Percentiles rank a stretch among this genome's conserved stretches.
Evolutionary conservation across 768 basidiomycete genomes (phyloP).

Genomic region (Omphalotus guepiniiformis): DNA sequence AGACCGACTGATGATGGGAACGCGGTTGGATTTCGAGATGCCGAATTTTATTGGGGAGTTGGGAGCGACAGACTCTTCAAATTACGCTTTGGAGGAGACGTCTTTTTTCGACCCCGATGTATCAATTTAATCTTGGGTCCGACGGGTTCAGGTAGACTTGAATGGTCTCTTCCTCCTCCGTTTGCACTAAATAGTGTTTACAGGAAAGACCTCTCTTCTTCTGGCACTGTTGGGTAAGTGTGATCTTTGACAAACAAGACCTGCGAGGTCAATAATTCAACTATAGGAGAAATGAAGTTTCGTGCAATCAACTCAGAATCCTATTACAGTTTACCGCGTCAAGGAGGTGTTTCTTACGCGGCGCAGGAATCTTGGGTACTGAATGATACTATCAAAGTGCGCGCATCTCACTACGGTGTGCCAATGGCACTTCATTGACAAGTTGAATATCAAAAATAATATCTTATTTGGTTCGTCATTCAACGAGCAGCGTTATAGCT

Average conservation of each 20-base stretch:
- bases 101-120: conserved; percentile 37
- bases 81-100: conserved; percentile 34
- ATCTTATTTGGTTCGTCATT: conserved; percentile 41
- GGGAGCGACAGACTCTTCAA: conserved; percentile 30
- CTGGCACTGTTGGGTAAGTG: conserved; percentile 46
- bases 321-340: conserved; percentile 50
- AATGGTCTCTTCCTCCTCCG: background rate
- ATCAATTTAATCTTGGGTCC: conserved; percentile 43
- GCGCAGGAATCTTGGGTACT: conserved; percentile 65
- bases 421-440: too few relatives aligned
- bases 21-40: conserved; percentile 33
- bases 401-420: too few relatives aligned
- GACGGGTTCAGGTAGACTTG: conserved; percentile 23
- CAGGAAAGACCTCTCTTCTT: conserved; percentile 43
- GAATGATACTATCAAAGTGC: conserved; percentile 50
- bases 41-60: conserved; percentile 37
- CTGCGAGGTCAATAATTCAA: background rate
- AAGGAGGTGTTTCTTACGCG: conserved; percentile 55
- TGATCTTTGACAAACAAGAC: conserved; percentile 9
- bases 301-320: conserved; percentile 32
- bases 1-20: conserved; percentile 4
- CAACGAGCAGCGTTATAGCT: conserved; percentile 38
- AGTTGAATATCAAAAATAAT: conserved; percentile 32
- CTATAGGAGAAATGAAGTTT: conserved; percentile 43
- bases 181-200: too few relatives aligned